Base-by-base conservation (phyloP, 2,329 filamentous ascomycete species). In the Cordyceps farinosa region DNA sequence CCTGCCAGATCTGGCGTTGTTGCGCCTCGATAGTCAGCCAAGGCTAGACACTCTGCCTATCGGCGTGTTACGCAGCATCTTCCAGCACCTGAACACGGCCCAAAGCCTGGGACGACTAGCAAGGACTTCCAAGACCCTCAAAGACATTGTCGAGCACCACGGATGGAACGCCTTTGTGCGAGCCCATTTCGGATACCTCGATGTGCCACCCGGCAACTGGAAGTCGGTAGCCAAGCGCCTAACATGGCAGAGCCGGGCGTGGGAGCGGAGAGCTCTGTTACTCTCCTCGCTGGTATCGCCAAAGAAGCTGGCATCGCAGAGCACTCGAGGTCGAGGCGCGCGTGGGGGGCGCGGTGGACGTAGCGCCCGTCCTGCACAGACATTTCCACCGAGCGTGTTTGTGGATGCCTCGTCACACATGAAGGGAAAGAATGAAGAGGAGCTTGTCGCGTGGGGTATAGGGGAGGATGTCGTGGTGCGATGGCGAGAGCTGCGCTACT, bases 141-240 rank as follows among this genome's bases (percentile, higher is more conserved):
- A 74, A 54, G 66, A 64, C 3, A 67, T 78, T n/a, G 67, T 80
- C 38, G 66, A 66, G 3, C 63, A 74, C 1, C 71, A 69, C 15
- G 78, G 78, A 17, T 82, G 80, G 80, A 75, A 76, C 8, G 71
- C 74, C 53, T 82, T 82, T 51, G 76, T 78, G 29, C 72, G 70
- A 11, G 69, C 66, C 50, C 70, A 73, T 44, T 82, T 81, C 63
- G 70, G 70, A 2, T 76, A 72, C 29, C 71, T 78, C 9, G 64
- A 65, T 1, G 64, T 77, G 0, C 73, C 76, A 0, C 71, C 54
- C 54, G 69, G 4, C 53, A 54, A 64, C 2, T 79, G 77, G 69
- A 64, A 69, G 15, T 69, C 72, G 15, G 69, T 78, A 32, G 78
- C 79, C 17, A 70, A 74, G 40, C 73, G 71, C 0, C 65, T 81